phyloP scores from a whole-genome alignment of 192 early-diverging fungal genomes.

The Borealophlyctis nickersoniae region DNA sequence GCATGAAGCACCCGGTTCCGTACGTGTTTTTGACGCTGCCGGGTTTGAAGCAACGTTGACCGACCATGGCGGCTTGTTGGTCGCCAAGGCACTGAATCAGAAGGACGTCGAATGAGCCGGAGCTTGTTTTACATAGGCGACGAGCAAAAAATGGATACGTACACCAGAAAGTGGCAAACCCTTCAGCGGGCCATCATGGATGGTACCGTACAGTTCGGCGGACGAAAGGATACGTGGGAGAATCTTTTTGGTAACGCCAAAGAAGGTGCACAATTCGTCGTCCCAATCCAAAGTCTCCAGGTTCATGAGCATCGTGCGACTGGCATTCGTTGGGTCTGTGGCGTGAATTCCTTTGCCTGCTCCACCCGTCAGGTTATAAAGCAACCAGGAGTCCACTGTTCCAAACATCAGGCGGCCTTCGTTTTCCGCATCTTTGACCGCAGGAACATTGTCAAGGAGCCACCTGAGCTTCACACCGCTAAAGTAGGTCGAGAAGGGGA shows the following conservation, averaged over 20 bases:
- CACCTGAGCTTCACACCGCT: constrained; percentile 88
- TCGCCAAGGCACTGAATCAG: constrained; percentile 71
- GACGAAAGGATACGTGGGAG: constrained; percentile 83
- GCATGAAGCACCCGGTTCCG: constrained; percentile 95
- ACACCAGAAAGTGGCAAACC: constrained; percentile 79
- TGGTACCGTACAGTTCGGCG: constrained; percentile 68
- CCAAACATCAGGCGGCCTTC: constrained; percentile 75
- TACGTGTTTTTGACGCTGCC: constrained; percentile 95
- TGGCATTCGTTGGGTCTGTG: constrained; percentile 92
- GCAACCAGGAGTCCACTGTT: constrained; percentile 91
- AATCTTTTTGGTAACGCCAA: constrained; percentile 56
- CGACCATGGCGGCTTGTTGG: constrained; percentile 92
- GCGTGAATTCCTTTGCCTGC: constrained; percentile 66
- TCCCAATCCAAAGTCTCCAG: constrained; percentile 79
- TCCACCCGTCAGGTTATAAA: constrained; percentile 89
- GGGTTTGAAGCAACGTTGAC: constrained; percentile 84
- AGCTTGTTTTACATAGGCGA: not conserved
- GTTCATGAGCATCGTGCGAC: constrained; percentile 94
- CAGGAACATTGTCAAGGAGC: constrained; percentile 80
- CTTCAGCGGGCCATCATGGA: constrained; percentile 53
- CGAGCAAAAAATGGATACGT: constrained; percentile 5
- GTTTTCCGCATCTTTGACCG: constrained; percentile 71
- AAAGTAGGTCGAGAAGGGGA: constrained; percentile 91
- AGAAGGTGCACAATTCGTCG: constrained; percentile 60
- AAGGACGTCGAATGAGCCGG: not conserved